Conservation (phyloP, 352 stramenopile species). For the Blastocystis sp. region DNA sequence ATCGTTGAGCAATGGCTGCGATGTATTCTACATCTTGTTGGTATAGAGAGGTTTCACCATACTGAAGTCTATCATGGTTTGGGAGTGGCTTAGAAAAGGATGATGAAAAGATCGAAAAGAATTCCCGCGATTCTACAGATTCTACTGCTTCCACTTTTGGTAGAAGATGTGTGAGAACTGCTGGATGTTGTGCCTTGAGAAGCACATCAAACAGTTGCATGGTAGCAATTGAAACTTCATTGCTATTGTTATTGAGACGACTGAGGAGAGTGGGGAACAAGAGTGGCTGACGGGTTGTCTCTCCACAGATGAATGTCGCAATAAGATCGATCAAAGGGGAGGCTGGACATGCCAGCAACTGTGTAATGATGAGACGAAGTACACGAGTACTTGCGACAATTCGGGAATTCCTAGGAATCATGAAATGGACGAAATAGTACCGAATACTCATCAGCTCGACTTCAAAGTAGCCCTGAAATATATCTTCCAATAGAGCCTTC, state of each 20-base stretch:
- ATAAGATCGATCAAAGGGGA: conserved; percentile 48
- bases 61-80: not conserved
- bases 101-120: not conserved
- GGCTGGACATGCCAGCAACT: not conserved
- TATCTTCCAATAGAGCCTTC: not conserved
- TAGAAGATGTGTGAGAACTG: not conserved
- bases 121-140: not conserved
- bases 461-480: conserved; percentile 15
- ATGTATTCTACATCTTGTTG: conserved; percentile 16
- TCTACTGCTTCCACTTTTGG: not conserved
- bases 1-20: not conserved
- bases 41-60: not conserved
- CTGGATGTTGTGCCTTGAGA: conserved; percentile 34
- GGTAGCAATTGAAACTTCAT: conserved; percentile 38
- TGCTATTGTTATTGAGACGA: conserved; percentile 30
- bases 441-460: conserved; percentile 53
- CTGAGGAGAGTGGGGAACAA: conserved; percentile 9
- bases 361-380: not conserved
- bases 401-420: conserved; percentile 14
- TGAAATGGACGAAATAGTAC: not conserved
- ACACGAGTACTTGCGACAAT: conserved; percentile 41
- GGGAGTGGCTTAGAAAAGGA: not conserved
- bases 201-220: conserved; percentile 57
- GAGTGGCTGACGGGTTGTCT: not conserved
- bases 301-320: conserved; percentile 1